Conservation (phyloP, 116 monocot species). For the Posidonia oceanica region DNA sequence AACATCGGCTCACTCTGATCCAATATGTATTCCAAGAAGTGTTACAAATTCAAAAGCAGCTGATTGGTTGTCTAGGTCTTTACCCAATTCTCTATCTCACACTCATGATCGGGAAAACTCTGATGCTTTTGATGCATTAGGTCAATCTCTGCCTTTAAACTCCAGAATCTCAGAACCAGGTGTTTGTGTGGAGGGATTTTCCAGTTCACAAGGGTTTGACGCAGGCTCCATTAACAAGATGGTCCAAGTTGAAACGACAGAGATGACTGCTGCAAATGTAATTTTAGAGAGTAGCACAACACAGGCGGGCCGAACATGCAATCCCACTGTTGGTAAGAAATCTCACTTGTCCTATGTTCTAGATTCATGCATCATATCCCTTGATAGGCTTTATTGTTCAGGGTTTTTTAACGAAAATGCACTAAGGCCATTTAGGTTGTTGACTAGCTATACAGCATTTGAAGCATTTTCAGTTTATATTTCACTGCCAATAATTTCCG, state of each 20-base stretch:
- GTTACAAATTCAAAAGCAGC: conserved; percentile 7
- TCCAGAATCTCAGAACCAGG: conserved; percentile 9
- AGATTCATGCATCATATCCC: not conserved
- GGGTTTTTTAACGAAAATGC: too few species aligned
- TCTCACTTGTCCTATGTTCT: not conserved
- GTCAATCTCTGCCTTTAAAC: conserved; percentile 32
- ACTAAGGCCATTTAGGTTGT: too few species aligned
- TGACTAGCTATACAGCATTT: not conserved
- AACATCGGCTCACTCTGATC: conserved; percentile 15
- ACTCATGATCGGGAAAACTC: conserved; percentile 49
- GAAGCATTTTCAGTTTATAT: not conserved
- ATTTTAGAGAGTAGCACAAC: not conserved
- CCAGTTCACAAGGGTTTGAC: conserved; percentile 10
- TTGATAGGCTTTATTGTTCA: not conserved
- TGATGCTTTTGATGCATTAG: conserved; percentile 16
- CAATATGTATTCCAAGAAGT: conserved; percentile 34
- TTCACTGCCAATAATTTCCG: not conserved
- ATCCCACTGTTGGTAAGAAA: conserved; percentile 1
- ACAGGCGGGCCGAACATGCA: not conserved
- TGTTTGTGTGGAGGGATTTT: conserved; percentile 9
- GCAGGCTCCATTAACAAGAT: not conserved
- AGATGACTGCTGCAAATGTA: conserved; percentile 1
- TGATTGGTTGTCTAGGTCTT: conserved; percentile 25
- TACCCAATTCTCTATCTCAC: conserved; percentile 43
- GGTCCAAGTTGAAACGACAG: not conserved